phyloP scores from a whole-genome alignment of 768 basidiomycete species.

The Termitomyces heimii region DNA sequence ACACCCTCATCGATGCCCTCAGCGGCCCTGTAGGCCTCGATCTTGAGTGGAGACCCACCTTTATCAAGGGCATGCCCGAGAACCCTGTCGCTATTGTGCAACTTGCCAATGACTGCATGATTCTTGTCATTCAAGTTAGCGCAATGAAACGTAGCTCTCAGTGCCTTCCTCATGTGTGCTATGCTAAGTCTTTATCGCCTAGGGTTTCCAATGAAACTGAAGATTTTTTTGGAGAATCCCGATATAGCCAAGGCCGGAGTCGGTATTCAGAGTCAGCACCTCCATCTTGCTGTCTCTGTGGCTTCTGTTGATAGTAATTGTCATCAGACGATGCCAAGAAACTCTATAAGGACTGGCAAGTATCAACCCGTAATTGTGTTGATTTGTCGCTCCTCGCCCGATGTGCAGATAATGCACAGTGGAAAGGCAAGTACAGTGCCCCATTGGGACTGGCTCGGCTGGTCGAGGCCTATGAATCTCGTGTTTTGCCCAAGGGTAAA shows the following conservation, averaged over 20 bases:
- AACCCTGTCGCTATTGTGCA: conserved; percentile 75
- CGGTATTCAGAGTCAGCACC: conserved; percentile 57
- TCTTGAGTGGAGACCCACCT: conserved; percentile 73
- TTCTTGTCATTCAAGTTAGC: conserved; percentile 62
- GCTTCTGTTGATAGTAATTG: conserved; percentile 3
- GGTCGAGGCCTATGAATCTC: conserved; percentile 52
- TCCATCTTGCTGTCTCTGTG: conserved; percentile 4
- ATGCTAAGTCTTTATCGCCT: background rate
- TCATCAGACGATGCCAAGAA: conserved; percentile 62
- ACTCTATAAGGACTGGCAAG: conserved; percentile 43
- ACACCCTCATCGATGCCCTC: conserved; percentile 23
- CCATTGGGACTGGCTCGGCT: conserved; percentile 62
- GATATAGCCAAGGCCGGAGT: conserved; percentile 65
- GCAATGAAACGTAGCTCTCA: conserved; percentile 42
- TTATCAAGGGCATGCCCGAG: conserved; percentile 42
- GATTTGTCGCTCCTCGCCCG: conserved; percentile 68
- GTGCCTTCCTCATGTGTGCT: background rate
- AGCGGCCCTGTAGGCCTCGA: conserved; percentile 57
- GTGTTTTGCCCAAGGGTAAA: conserved; percentile 50
- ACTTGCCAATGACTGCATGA: conserved; percentile 48
- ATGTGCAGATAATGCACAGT: conserved; percentile 61
- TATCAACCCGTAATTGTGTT: conserved; percentile 47
- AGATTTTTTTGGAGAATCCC: conserved; percentile 44
- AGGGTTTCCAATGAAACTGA: conserved; percentile 53
- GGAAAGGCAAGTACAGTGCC: conserved; percentile 64